Percentiles rank a stretch among this genome's conserved stretches.
Evolutionary conservation across 164 flowering plant species (phyloP).

Genomic region (Houttuynia cordata): DNA sequence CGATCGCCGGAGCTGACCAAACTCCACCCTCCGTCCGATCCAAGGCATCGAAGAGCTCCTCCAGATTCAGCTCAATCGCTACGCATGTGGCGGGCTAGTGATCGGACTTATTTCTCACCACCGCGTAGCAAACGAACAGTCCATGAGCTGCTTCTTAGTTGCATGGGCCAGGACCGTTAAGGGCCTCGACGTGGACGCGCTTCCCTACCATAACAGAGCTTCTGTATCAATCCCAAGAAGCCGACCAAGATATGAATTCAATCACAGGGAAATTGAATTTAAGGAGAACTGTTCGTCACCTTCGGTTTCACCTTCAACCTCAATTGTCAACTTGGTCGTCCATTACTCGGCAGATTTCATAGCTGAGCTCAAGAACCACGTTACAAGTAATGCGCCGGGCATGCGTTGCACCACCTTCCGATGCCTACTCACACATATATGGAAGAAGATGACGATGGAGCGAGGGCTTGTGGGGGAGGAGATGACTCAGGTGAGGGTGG

Average conservation of each 20-base stretch:
- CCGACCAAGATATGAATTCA: slow-evolving; percentile 3
- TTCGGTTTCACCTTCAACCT: neutral
- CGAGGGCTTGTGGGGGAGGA: slow-evolving; percentile 8
- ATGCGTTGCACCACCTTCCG: slow-evolving; percentile 4
- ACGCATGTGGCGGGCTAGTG: slow-evolving; percentile 9
- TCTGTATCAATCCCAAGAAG: slow-evolving; percentile 3
- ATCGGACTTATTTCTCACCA: slow-evolving; percentile 5
- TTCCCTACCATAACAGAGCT: slow-evolving; percentile 3
- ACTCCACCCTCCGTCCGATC: slow-evolving; percentile 6
- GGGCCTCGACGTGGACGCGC: neutral
- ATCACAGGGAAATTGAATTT: slow-evolving; percentile 1
- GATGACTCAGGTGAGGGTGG: slow-evolving; percentile 14
- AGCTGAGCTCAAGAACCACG: neutral
- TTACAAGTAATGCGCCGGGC: neutral
- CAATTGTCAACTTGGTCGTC: slow-evolving; percentile 1
- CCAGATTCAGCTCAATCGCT: slow-evolving; percentile 9
- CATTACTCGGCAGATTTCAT: slow-evolving; percentile 17
- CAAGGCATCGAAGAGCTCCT: slow-evolving; percentile 6
- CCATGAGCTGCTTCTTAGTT: slow-evolving; percentile 5
- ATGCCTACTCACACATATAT: slow-evolving; percentile 4
- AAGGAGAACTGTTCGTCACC: neutral
- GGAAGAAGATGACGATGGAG: slow-evolving; percentile 19
- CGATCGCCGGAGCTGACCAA: slow-evolving; percentile 3
- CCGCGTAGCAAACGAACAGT: slow-evolving; percentile 7
- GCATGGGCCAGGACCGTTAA: slow-evolving; percentile 5